Evolutionary conservation across 495 filamentous ascomycete species (phyloP).

Genomic region (Talaromyces borbonicus): DNA sequence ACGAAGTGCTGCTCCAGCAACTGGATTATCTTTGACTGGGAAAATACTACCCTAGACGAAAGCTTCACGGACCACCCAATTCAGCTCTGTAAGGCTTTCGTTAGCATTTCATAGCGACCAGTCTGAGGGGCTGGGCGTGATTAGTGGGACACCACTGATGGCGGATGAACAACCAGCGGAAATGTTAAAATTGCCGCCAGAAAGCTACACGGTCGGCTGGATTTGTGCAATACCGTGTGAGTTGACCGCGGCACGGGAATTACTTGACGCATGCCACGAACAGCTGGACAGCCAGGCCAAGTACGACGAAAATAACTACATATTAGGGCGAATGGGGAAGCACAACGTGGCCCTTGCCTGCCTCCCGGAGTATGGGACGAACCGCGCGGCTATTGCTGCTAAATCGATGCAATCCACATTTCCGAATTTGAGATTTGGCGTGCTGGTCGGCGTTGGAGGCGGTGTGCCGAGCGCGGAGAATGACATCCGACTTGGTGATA

Average conservation of each 20-base stretch:
- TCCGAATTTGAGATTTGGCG: constrained; percentile 24
- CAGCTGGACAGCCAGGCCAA: constrained; percentile 13
- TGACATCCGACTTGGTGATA: constrained; percentile 32
- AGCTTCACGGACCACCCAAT: constrained; percentile 1
- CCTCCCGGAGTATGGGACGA: constrained; percentile 31
- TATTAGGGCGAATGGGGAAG: constrained; percentile 28
- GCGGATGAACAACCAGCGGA: constrained; percentile 7
- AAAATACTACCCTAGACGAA: constrained; percentile 3
- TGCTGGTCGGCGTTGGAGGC: constrained; percentile 38
- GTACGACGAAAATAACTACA: constrained; percentile 28
- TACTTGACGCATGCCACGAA: constrained; percentile 38
- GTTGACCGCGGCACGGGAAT: constrained; percentile 28
- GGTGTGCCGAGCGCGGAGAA: constrained; percentile 21
- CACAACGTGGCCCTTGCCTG: constrained; percentile 36
- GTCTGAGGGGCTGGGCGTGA: background rate
- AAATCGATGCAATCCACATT: constrained; percentile 32
- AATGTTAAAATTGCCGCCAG: constrained; percentile 11
- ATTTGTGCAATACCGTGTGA: constrained; percentile 38
- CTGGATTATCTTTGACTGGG: constrained; percentile 1
- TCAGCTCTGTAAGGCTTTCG: background rate
- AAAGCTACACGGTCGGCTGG: constrained; percentile 41
- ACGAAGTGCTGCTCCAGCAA: background rate
- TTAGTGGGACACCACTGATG: constrained; percentile 5
- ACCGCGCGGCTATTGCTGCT: constrained; percentile 26
- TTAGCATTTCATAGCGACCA: constrained; percentile 1